These are phyloP conservation scores for Echium plantagineum DNA, from an alignment of 257 asterid species.

Conservation along the genomic window DNA sequence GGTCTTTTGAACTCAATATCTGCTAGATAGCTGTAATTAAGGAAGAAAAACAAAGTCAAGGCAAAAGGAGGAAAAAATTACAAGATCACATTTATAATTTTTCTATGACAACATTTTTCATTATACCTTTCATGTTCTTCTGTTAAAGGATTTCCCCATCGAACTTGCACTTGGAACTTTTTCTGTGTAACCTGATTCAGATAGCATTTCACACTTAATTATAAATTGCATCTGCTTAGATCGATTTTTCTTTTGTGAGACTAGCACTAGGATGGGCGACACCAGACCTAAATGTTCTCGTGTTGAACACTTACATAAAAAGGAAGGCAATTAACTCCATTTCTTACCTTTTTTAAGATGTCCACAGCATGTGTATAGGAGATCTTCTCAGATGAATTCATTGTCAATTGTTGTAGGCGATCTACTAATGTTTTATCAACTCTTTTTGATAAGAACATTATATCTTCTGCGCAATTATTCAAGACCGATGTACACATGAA, in stretches of 20 bases:
- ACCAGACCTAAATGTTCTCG: too few species aligned
- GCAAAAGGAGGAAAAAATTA: neutral
- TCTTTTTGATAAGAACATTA: slow-evolving; percentile 47
- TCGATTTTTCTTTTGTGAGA: too few species aligned
- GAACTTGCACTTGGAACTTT: slow-evolving; percentile 28
- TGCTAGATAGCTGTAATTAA: slow-evolving; percentile 38
- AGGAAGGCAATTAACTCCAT: neutral
- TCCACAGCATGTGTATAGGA: slow-evolving; percentile 63
- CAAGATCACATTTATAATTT: neutral
- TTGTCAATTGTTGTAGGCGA: slow-evolving; percentile 35
- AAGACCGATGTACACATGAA: slow-evolving; percentile 50
- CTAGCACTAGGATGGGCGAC: too few species aligned
- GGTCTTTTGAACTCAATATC: slow-evolving; percentile 48
- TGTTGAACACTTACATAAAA: neutral
- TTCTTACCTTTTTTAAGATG: slow-evolving; percentile 43
- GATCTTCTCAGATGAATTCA: slow-evolving; percentile 37
- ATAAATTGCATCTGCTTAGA: too few species aligned
- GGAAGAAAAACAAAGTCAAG: slow-evolving; percentile 2
- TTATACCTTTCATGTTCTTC: slow-evolving; percentile 81
- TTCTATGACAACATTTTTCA: neutral
- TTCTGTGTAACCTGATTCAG: slow-evolving; percentile 30
- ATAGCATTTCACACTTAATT: too few species aligned
- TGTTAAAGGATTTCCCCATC: slow-evolving; percentile 55
- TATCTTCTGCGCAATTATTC: slow-evolving; percentile 56
- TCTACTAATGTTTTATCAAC: slow-evolving; percentile 40